phyloP scores from a whole-genome alignment of 202 grass and related monocot species.

The Cymbopogon flexuosus region DNA sequence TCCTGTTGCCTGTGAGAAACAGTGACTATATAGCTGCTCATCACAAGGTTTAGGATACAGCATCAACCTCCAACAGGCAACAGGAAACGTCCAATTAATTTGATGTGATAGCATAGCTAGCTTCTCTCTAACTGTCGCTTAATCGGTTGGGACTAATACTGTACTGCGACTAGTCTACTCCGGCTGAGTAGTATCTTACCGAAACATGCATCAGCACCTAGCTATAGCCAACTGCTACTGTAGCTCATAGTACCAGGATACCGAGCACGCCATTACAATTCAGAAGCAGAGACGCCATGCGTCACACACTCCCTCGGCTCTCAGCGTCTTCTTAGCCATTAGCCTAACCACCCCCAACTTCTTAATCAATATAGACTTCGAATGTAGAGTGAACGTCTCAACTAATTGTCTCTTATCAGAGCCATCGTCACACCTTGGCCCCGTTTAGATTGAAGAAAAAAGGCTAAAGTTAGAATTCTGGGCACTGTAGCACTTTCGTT shows the following conservation, averaged over 20 bases:
- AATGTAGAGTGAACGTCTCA: not conserved
- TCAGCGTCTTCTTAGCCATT: not conserved
- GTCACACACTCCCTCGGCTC: not conserved
- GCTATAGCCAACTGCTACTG: not conserved
- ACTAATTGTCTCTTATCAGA: not conserved
- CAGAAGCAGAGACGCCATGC: not conserved
- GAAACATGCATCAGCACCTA: not conserved
- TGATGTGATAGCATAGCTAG: slow-evolving; percentile 8
- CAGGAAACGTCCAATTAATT: not conserved
- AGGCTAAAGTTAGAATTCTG: too few relatives aligned
- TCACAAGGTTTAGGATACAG: not conserved
- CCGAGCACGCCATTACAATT: not conserved
- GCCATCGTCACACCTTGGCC: not conserved
- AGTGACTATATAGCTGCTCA: too few relatives aligned
- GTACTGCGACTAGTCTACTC: not conserved
- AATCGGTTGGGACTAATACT: not conserved
- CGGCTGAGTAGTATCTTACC: too few relatives aligned
- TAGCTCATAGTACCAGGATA: not conserved
- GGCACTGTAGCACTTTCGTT: too few relatives aligned
- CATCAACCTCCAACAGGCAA: not conserved
- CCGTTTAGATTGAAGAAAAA: too few relatives aligned
- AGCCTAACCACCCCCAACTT: not conserved
- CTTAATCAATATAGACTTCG: not conserved
- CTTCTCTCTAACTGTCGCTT: not conserved
- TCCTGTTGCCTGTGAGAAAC: not conserved